phyloP scores from a whole-genome alignment of 1,139 yeast genomes.

The Suhomyces bokatorum region DNA sequence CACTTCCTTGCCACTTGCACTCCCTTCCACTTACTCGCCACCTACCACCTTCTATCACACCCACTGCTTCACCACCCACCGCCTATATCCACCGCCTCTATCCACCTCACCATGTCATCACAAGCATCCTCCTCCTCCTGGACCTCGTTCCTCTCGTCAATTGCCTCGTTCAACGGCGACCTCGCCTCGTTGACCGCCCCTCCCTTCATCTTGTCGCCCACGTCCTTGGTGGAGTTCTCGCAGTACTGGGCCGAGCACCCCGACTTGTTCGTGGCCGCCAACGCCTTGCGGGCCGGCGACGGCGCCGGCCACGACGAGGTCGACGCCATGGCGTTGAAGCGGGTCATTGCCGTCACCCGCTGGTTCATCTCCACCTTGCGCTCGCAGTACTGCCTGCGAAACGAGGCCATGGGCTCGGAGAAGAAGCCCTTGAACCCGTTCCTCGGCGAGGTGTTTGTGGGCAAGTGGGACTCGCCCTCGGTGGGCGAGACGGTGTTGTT shows the following conservation, averaged over 20 bases:
- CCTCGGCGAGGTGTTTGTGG: constrained; percentile 88
- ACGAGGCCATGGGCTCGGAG: constrained; percentile 87
- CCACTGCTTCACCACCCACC: too few species aligned
- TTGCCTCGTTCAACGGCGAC: constrained; percentile 94
- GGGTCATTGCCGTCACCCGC: constrained; percentile 78
- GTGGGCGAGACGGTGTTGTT: constrained; percentile 73
- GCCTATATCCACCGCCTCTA: neutral
- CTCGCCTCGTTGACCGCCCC: constrained; percentile 94
- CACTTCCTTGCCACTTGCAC: too few species aligned
- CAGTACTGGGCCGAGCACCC: constrained; percentile 94
- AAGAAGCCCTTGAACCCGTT: constrained; percentile 96
- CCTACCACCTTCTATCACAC: too few species aligned
- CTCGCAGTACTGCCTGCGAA: constrained; percentile 91
- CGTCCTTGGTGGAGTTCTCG: constrained; percentile 85
- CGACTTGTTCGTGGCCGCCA: constrained; percentile 75
- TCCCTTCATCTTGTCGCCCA: constrained; percentile 92
- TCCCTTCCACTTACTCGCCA: too few species aligned
- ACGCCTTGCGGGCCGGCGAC: constrained; percentile 32
- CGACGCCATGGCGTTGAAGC: constrained; percentile 52
- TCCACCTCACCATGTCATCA: neutral
- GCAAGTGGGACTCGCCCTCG: constrained; percentile 64
- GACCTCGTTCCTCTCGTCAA: constrained; percentile 86
- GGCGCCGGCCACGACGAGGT: constrained; percentile 32
- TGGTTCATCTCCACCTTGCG: constrained; percentile 92
- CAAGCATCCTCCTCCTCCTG: constrained; percentile 53